Conservation (phyloP, 768 basidiomycete genomes). For the Epithele typhae region DNA sequence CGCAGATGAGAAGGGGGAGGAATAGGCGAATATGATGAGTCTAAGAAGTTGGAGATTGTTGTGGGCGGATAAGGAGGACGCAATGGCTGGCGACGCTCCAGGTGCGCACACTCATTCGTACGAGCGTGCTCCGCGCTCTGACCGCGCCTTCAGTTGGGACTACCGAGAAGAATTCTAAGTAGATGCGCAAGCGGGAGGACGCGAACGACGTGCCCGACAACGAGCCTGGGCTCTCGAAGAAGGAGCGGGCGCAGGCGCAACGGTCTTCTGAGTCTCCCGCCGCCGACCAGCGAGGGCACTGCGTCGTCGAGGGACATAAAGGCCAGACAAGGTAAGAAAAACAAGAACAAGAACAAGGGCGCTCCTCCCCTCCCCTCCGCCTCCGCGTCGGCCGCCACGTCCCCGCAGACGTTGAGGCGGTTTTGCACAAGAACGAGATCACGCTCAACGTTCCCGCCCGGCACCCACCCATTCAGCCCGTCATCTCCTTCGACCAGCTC, state of each 20-base stretch:
- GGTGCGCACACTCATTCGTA: not conserved
- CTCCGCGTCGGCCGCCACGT: slow-evolving; percentile 23
- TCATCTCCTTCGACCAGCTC: slow-evolving; percentile 73
- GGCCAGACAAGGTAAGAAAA: slow-evolving; percentile 30
- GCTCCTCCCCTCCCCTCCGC: slow-evolving; percentile 18
- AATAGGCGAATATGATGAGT: slow-evolving; percentile 6
- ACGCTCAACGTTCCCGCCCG: slow-evolving; percentile 57
- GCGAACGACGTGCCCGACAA: slow-evolving; percentile 19
- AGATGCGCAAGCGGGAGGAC: slow-evolving; percentile 38
- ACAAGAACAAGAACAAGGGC: slow-evolving; percentile 29
- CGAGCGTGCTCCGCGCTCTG: not conserved
- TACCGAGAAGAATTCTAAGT: slow-evolving; percentile 31
- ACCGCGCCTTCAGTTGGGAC: not conserved
- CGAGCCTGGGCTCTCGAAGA: slow-evolving; percentile 20
- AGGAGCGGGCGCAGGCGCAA: slow-evolving; percentile 13
- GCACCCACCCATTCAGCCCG: slow-evolving; percentile 49
- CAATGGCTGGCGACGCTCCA: slow-evolving; percentile 2
- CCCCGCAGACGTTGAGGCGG: slow-evolving; percentile 48
- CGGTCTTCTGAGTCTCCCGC: not conserved
- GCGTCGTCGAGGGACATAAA: slow-evolving; percentile 25
- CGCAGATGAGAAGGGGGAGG: slow-evolving; percentile 9
- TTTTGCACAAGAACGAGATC: slow-evolving; percentile 68
- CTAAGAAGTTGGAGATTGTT: not conserved
- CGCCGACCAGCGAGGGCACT: not conserved
- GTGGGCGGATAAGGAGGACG: not conserved